phyloP scores from a whole-genome alignment of 768 basidiomycete species.

The Crepidotus variabilis region DNA sequence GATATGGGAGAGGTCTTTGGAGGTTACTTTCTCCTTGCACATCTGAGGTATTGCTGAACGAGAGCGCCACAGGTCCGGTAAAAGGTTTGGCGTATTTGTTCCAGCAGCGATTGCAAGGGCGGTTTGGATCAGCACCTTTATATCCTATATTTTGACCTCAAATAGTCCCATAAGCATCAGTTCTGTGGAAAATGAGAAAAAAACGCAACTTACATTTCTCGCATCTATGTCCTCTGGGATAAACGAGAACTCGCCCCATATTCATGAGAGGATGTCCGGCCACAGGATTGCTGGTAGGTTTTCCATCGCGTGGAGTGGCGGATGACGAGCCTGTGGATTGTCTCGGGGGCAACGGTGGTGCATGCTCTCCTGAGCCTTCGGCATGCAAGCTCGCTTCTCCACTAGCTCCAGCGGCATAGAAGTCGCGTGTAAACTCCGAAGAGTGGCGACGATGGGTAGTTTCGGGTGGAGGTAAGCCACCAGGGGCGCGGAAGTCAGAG shows the following conservation, averaged over 20 bases:
- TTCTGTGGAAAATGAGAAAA: background rate
- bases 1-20: constrained; percentile 10
- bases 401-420: constrained; percentile 48
- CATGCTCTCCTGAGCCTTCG: constrained; percentile 20
- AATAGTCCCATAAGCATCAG: background rate
- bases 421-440: constrained; percentile 63
- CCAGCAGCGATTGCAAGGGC: constrained; percentile 78
- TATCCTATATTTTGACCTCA: constrained; percentile 76
- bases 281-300: constrained; percentile 59
- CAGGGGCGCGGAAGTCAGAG: constrained; percentile 1
- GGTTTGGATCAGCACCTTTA: constrained; percentile 60
- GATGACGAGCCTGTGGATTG: constrained; percentile 1
- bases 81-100: constrained; percentile 60
- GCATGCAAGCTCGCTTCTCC: constrained; percentile 6
- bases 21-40: constrained; percentile 1
- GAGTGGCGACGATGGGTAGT: constrained; percentile 3
- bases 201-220: constrained; percentile 52
- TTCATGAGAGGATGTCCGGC: constrained; percentile 67
- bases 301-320: constrained; percentile 42
- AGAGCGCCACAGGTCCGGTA: constrained; percentile 55
- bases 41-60: constrained; percentile 21
- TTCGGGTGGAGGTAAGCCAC: background rate
- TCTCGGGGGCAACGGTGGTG: constrained; percentile 19
- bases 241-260: constrained; percentile 62
- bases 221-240: constrained; percentile 61